Evolutionary conservation across 2,329 filamentous ascomycete genomes (phyloP), one percentile per base, ranked within the genome.

Genomic region (Intubia oerlemansii): DNA sequence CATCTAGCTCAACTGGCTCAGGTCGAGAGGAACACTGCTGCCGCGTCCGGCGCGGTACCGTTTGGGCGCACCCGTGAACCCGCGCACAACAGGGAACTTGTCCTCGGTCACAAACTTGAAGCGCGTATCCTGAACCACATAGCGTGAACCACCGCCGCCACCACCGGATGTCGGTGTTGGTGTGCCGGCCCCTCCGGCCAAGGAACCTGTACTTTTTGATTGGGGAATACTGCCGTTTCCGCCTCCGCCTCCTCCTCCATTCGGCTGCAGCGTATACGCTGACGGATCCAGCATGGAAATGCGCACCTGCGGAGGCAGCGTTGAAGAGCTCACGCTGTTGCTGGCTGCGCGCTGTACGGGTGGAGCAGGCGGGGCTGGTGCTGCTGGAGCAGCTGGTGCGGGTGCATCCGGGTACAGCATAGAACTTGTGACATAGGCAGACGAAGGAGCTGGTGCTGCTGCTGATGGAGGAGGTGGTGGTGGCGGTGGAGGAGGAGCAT

Each of bases 1-100:
- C n/a, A n/a, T n/a, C 17, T 27, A 34, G 11, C 22, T 19, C 9
- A 38, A 27, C 18, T 30, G 57, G 38, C 58, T 67, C 44, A 98
- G 51, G 55, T 95, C 80, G 41, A 95, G 56, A 17, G 88, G 88
- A 39, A 95, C 84, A 56, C 79, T 93, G 53, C 82, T 93, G 18
- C 82, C 85, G 45, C 85, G 66, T 7, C 88, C 88, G 20, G 88
- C 88, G 36, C 85, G 63, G 50, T 95, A 98, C 46, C 68, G 70
- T 47, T 76, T 82, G 13, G 62, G 53, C 4, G 66, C 69, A n/a
- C 75, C 76, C 2, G 59, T 52, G 44, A 90, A 93, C 2, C 77
- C 70, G 42, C 85, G 63, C 14, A 85, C 85, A 41, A 82, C 85
- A 0, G 88, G 85, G 26, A 95, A 60, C 40, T 78, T 61, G 20